phyloP scores from a whole-genome alignment of 2,329 filamentous ascomycete genomes.

The Helotiales sp. region DNA sequence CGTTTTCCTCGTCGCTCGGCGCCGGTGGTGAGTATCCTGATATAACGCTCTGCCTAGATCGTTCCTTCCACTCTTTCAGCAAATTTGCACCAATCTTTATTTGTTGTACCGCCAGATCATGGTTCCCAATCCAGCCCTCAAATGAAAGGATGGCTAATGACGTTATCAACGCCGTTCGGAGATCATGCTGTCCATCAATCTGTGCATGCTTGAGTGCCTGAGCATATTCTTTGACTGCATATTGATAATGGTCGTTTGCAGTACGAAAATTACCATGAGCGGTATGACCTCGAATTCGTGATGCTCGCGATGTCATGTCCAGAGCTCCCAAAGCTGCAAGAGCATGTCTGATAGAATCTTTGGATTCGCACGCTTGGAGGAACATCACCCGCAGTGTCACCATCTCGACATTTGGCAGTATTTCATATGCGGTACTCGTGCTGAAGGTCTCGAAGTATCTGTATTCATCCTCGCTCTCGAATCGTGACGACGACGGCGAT shows the following conservation, averaged over 20 bases:
- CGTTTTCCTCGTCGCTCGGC: conserved; percentile 5
- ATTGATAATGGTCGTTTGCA: conserved; percentile 52
- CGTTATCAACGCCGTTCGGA: conserved; percentile 57
- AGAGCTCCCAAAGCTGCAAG: conserved; percentile 63
- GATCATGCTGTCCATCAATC: conserved; percentile 40
- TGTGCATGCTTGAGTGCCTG: conserved; percentile 50
- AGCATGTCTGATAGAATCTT: conserved; percentile 59
- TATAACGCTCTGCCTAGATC: neutral
- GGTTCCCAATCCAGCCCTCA: conserved; percentile 63
- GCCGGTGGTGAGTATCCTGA: neutral
- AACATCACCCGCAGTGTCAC: conserved; percentile 33
- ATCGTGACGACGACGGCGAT: conserved; percentile 6
- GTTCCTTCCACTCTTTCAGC: conserved; percentile 15
- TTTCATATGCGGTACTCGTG: conserved; percentile 13
- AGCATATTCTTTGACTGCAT: conserved; percentile 58
- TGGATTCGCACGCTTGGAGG: conserved; percentile 59
- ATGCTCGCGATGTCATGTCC: conserved; percentile 59
- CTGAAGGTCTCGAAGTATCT: conserved; percentile 15
- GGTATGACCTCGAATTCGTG: conserved; percentile 35
- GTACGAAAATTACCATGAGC: conserved; percentile 29
- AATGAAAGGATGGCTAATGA: conserved; percentile 63
- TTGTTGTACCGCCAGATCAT: conserved; percentile 58
- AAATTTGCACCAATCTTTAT: conserved; percentile 50
- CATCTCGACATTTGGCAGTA: conserved; percentile 12
- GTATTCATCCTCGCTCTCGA: conserved; percentile 11